Evolutionary conservation across 768 basidiomycete species (phyloP).

Genomic region (Rhizopogon roseolus): DNA sequence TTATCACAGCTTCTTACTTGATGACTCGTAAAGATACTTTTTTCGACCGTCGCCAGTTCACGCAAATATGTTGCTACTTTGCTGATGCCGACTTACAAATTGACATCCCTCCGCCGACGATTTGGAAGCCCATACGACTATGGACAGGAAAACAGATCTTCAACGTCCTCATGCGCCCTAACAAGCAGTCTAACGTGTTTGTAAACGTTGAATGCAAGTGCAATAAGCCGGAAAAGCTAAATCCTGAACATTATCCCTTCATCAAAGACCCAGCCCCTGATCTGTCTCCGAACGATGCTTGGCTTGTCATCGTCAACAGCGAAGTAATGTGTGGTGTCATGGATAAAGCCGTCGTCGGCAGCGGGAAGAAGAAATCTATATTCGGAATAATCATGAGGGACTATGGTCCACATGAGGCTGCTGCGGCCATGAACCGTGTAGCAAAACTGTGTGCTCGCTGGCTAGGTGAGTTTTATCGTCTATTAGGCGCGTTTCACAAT

Average conservation of each 20-base stretch:
- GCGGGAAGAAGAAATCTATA: slow-evolving; percentile 98
- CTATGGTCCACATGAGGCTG: slow-evolving; percentile 93
- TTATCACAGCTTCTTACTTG: slow-evolving; percentile 97
- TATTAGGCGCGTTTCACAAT: background rate
- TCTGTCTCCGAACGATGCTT: slow-evolving; percentile 95
- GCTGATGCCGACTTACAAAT: slow-evolving; percentile 89
- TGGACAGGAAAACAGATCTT: slow-evolving; percentile 99
- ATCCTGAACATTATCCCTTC: slow-evolving; percentile 51
- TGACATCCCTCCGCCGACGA: slow-evolving; percentile 91
- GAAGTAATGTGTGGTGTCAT: slow-evolving; percentile 99
- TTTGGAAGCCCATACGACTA: slow-evolving; percentile 86
- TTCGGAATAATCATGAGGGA: slow-evolving; percentile 97
- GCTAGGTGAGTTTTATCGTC: slow-evolving; percentile 56
- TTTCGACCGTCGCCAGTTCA: slow-evolving; percentile 91
- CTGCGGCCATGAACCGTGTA: slow-evolving; percentile 90
- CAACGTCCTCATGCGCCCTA: slow-evolving; percentile 94
- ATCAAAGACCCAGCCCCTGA: slow-evolving; percentile 64
- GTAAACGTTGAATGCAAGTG: slow-evolving; percentile 98
- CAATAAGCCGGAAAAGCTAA: slow-evolving; percentile 80
- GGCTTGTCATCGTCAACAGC: slow-evolving; percentile 94
- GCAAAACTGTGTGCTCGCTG: slow-evolving; percentile 95
- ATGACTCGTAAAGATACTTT: slow-evolving; percentile 91
- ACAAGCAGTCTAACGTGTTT: slow-evolving; percentile 71
- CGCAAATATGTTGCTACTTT: slow-evolving; percentile 94
- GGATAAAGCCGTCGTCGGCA: slow-evolving; percentile 97